Conservation (phyloP, 768 basidiomycete species). For the Phylloporus arenicola region DNA sequence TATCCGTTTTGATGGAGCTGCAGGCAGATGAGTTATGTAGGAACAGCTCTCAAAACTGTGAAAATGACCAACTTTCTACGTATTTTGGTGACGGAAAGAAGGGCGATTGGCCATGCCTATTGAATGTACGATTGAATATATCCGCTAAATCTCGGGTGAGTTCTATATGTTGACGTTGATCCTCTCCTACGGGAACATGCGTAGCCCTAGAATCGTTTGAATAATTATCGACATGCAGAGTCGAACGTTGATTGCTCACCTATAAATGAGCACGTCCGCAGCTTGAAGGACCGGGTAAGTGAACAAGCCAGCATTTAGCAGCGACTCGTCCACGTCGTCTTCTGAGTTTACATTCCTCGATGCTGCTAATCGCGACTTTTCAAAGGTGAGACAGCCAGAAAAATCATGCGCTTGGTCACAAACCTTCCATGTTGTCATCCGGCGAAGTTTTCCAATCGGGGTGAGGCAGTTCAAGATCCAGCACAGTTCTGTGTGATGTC, state of each 20-base stretch:
- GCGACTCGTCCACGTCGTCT: conserved; percentile 73
- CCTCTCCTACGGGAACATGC: conserved; percentile 94
- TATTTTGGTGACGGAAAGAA: conserved; percentile 71
- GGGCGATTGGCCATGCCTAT: conserved; percentile 31
- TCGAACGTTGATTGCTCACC: conserved; percentile 39
- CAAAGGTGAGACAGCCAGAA: neutral
- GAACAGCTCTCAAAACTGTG: neutral
- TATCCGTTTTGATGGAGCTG: conserved; percentile 77
- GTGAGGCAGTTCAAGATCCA: conserved; percentile 89
- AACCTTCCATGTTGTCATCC: conserved; percentile 99
- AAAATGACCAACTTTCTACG: conserved; percentile 58
- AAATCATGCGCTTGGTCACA: conserved; percentile 3
- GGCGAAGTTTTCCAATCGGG: conserved; percentile 70
- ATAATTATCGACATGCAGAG: neutral
- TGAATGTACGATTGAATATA: conserved; percentile 70
- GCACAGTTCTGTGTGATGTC: conserved; percentile 76
- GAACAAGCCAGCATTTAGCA: conserved; percentile 80
- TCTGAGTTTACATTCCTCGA: conserved; percentile 70
- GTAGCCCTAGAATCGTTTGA: conserved; percentile 53
- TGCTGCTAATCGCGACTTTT: conserved; percentile 67
- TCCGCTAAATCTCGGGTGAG: conserved; percentile 80
- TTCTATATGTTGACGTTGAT: conserved; percentile 93
- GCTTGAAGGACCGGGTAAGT: conserved; percentile 93
- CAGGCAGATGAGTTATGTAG: neutral
- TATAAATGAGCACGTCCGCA: conserved; percentile 85